These are phyloP conservation scores for Drechslerella dactyloides DNA, from an alignment of 2,329 filamentous ascomycete species.

Conservation along the genomic window DNA sequence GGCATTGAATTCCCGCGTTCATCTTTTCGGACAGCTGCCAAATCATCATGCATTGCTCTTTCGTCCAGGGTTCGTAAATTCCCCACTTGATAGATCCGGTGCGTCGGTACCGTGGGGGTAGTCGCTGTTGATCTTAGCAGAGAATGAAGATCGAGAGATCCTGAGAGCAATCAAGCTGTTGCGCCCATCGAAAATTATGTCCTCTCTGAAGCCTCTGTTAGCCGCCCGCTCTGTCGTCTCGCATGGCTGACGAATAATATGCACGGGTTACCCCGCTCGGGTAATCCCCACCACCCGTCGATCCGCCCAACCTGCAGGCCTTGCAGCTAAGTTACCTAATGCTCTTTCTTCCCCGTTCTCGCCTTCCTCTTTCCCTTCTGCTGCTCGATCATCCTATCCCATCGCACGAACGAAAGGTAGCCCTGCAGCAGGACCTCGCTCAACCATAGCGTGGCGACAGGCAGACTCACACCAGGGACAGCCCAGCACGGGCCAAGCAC, in stretches of 20 bases:
- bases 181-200: too few species aligned
- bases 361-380: conserved; percentile 16
- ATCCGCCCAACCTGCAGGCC: too few species aligned
- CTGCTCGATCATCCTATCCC: conserved; percentile 33
- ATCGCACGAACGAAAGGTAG: conserved; percentile 17
- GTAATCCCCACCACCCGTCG: not conserved
- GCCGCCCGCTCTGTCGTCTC: too few species aligned
- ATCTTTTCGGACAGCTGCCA: not conserved
- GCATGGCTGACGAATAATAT: conserved; percentile 3
- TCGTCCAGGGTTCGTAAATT: not conserved
- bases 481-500: conserved; percentile 19
- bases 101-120: too few species aligned
- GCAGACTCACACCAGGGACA: conserved; percentile 29
- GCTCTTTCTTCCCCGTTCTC: conserved; percentile 36
- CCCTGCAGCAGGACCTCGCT: conserved; percentile 27
- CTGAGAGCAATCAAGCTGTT: too few species aligned
- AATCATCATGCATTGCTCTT: not conserved
- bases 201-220: too few species aligned
- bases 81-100: too few species aligned
- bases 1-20: too few species aligned
- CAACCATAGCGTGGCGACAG: conserved; percentile 21
- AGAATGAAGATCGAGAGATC: too few species aligned
- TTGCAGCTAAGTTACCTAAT: conserved; percentile 8
- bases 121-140: too few species aligned
- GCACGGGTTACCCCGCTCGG: not conserved